phyloP scores from a whole-genome alignment of 202 grass and related monocot species.

The Panicum hallii region DNA sequence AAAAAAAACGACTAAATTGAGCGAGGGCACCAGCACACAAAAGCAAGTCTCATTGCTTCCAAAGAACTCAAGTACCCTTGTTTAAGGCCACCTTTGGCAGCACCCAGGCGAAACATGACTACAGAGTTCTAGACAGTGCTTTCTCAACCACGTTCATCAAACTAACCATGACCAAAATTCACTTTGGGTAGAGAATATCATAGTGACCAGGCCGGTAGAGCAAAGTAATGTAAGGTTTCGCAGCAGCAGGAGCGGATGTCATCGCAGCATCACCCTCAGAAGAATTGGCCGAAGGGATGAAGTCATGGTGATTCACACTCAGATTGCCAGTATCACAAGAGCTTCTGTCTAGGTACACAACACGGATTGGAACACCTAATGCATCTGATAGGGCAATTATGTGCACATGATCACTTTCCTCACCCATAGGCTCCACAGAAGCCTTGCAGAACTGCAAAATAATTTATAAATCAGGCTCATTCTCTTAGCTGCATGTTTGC shows the following conservation, averaged over 20 bases:
- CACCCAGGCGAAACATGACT: slow-evolving; percentile 50
- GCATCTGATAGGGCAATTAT: slow-evolving; percentile 90
- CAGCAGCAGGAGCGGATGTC: slow-evolving; percentile 14
- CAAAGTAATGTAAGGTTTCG: slow-evolving; percentile 77
- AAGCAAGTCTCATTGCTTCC: slow-evolving; percentile 18
- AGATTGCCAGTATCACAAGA: slow-evolving; percentile 62
- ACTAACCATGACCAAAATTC: slow-evolving; percentile 44
- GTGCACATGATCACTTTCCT: slow-evolving; percentile 96
- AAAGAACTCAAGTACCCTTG: slow-evolving; percentile 40
- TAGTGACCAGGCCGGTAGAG: slow-evolving; percentile 97
- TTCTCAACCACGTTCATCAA: slow-evolving; percentile 27
- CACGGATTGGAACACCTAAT: slow-evolving; percentile 90
- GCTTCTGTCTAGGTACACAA: slow-evolving; percentile 86
- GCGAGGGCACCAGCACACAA: slow-evolving; percentile 33
- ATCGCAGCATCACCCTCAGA: slow-evolving; percentile 31
- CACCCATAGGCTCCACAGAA: slow-evolving; percentile 93
- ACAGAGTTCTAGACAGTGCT: slow-evolving; percentile 39
- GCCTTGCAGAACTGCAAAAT: slow-evolving; percentile 81
- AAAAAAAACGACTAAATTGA: slow-evolving; percentile 24
- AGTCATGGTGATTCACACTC: slow-evolving; percentile 81
- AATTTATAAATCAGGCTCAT: slow-evolving; percentile 42
- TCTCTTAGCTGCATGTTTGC: background rate
- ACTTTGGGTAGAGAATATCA: slow-evolving; percentile 93
- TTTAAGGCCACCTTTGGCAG: slow-evolving; percentile 69
- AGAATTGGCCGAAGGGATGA: slow-evolving; percentile 53